Base-by-base conservation (phyloP, 1,284 basidiomycete species). In the Cryptococcus amylolentus region DNA sequence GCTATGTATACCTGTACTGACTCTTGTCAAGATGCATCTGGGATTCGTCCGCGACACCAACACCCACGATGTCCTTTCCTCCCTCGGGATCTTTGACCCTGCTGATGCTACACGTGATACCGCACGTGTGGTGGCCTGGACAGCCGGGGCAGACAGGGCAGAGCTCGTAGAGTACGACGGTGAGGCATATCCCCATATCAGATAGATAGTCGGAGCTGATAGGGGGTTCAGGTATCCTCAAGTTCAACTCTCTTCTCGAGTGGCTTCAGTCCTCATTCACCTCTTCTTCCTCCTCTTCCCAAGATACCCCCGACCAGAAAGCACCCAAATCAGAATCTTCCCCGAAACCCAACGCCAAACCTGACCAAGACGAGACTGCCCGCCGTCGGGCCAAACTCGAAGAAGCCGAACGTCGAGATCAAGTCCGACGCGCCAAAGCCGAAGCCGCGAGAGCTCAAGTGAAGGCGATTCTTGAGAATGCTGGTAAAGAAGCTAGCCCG, bases 31-130 rank as follows among this genome's bases (percentile, higher is more conserved):
- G 71, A 81, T 91, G 23, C 80, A 80, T 27, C 84, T 92, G 61
- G 88, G 82, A 2, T 83, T 83, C 51, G 83, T 88, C 67, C 83
- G 83, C 48, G 89, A 92, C 57, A 68, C 71, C 1, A 45, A 63
- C 71, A 81, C 82, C 14, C 80, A 84, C 49, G 86, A 85, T 23
- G 55, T 71, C 8, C 60, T 72, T 12, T 51, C 63, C 2, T 54
- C 62, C 9, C 53, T 67, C 0, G 68, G 67, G 1, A 57, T 66
- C 27, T 66, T 66, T 39, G 68, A 73, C 20, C 35, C 66, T 7
- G 51, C 52, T 7, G 63, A 67, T 41, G 64, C 68, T 0, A 56
- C 67, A 10, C 56, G 61, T 20, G 73, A 77, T 51, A 59, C 65
- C 28, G 66, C 72, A 9, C 62, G 72, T 13, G 66, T 74, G 0